A percentile compares a stretch with the other conserved stretches of the same genome.
These are phyloP conservation scores for Parastagonospora nodorum DNA, from an alignment of 2,329 filamentous ascomycete genomes.

Conservation along the genomic window DNA sequence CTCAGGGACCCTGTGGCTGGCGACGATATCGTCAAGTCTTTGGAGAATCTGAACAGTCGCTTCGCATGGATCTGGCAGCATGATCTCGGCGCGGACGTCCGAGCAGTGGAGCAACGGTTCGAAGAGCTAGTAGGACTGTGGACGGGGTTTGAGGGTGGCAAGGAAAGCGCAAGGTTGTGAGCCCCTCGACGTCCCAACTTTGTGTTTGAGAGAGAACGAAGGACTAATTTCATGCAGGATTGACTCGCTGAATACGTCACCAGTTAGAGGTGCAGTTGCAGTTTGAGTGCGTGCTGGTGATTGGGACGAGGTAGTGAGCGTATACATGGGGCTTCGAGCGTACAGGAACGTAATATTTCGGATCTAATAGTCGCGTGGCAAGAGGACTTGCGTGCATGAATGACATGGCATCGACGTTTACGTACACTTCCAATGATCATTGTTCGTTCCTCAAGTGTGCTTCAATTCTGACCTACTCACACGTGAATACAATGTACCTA, in stretches of 20 bases:
- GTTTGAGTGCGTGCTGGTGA: not conserved
- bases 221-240: not conserved
- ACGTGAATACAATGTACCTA: too few species aligned
- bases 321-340: not conserved
- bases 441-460: too few species aligned
- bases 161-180: conserved; percentile 6
- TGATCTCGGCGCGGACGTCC: conserved; percentile 21
- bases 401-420: too few species aligned
- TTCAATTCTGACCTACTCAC: too few species aligned
- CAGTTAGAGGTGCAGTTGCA: not conserved
- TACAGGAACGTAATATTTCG: not conserved
- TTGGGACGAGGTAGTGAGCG: not conserved
- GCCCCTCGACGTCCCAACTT: not conserved
- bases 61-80: conserved; percentile 30
- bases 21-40: conserved; percentile 15
- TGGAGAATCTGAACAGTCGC: conserved; percentile 14
- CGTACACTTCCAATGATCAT: too few species aligned
- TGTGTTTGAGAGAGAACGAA: not conserved
- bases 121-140: not conserved
- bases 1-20: conserved; percentile 9
- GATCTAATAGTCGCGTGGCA: too few species aligned
- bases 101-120: conserved; percentile 1
- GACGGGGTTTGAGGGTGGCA: not conserved
- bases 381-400: too few species aligned
- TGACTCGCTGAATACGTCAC: not conserved